These are phyloP conservation scores for Fusarium sp. DNA, from an alignment of 2,329 filamentous ascomycete genomes.

Conservation along the genomic window DNA sequence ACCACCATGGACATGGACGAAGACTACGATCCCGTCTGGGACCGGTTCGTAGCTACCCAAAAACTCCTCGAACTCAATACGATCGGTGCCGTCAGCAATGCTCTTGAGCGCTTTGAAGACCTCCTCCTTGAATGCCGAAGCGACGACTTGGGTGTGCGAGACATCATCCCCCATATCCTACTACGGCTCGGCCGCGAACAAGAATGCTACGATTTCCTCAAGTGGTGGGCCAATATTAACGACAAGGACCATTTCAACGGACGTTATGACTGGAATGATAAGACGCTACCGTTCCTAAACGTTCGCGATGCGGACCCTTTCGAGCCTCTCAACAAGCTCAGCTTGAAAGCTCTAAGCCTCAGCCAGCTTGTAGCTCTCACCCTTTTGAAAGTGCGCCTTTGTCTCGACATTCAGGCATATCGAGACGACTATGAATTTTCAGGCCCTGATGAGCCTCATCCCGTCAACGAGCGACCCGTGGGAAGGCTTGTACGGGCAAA, in stretches of 20 bases:
- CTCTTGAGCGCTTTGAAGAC: slow-evolving; percentile 51
- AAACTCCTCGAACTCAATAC: slow-evolving; percentile 35
- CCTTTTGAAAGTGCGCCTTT: slow-evolving; percentile 16
- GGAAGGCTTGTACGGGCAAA: background rate
- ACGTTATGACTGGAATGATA: slow-evolving; percentile 51
- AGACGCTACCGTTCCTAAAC: slow-evolving; percentile 40
- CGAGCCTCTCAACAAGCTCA: slow-evolving; percentile 41
- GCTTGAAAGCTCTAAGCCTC: background rate
- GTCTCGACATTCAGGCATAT: slow-evolving; percentile 4
- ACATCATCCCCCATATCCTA: slow-evolving; percentile 38
- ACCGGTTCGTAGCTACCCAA: background rate
- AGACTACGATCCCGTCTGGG: background rate
- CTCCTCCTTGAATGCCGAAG: slow-evolving; percentile 43
- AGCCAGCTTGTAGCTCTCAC: slow-evolving; percentile 21
- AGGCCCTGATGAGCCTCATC: background rate
- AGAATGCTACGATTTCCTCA: slow-evolving; percentile 58
- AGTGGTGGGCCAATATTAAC: slow-evolving; percentile 53
- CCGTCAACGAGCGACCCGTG: background rate
- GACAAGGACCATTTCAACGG: background rate
- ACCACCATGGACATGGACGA: background rate
- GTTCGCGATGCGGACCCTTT: slow-evolving; percentile 52
- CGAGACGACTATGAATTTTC: background rate
- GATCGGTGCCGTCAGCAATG: slow-evolving; percentile 45
- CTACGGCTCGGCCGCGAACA: slow-evolving; percentile 47
- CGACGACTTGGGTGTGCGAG: slow-evolving; percentile 36